Evolutionary conservation across 345 rosid genomes (phyloP).

Genomic region (Turnera subulata): DNA sequence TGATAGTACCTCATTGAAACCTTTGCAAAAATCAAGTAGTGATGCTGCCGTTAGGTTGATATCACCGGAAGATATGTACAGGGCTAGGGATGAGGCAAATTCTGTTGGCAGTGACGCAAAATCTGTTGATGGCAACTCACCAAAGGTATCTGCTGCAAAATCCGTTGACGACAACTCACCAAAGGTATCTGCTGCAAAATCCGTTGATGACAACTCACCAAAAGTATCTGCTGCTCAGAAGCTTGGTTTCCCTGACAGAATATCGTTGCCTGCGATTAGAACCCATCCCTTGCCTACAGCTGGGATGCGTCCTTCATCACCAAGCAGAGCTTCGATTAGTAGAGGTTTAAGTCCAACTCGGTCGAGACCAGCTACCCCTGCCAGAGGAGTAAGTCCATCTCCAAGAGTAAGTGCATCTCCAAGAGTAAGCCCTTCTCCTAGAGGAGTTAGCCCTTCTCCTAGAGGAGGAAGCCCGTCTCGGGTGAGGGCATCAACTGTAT

Average conservation of each 20-base stretch:
- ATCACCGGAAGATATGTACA: too few relatives aligned
- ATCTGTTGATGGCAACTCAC: not conserved
- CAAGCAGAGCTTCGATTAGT: conserved; percentile 42
- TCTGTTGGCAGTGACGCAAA: too few relatives aligned
- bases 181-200: conserved; percentile 34
- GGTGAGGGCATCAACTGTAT: conserved; percentile 50
- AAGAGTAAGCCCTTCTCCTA: too few relatives aligned
- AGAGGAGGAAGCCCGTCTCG: conserved; percentile 82
- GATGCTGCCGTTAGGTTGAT: too few relatives aligned
- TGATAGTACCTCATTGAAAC: conserved; percentile 30
- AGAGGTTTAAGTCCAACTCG: conserved; percentile 60
- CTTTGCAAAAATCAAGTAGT: conserved; percentile 54
- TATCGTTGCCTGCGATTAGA: conserved; percentile 42
- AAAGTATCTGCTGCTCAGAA: conserved; percentile 37
- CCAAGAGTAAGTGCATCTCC: too few relatives aligned
- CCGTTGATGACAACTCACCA: conserved; percentile 42
- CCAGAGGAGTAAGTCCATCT: conserved; percentile 22
- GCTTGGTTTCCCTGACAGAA: conserved; percentile 51
- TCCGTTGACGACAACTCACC: conserved; percentile 42
- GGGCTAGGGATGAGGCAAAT: too few relatives aligned
- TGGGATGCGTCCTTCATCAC: conserved; percentile 65
- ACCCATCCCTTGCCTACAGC: conserved; percentile 45
- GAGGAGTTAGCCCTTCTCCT: too few relatives aligned
- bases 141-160: conserved; percentile 32
- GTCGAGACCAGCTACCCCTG: conserved; percentile 59